Conservation (phyloP, 768 basidiomycete species). For the Pleurotus platypus region DNA sequence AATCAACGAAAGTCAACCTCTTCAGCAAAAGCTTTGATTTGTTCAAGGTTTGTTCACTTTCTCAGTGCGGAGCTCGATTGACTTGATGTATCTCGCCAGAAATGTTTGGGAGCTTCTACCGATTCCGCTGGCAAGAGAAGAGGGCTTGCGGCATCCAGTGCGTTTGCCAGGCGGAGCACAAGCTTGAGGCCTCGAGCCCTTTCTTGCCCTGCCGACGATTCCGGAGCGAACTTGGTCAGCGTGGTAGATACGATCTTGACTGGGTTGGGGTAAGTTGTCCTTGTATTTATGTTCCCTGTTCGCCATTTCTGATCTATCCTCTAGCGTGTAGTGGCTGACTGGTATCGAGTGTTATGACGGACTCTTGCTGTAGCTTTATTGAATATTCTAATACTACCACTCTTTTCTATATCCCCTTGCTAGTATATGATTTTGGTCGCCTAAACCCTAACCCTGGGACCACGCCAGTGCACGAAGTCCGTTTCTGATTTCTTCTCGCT, state of each 20-base stretch:
- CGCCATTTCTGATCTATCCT: too few species aligned
- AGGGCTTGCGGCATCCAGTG: neutral
- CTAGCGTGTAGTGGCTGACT: too few species aligned
- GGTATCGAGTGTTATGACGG: too few species aligned
- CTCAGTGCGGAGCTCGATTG: neutral
- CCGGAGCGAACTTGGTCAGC: neutral
- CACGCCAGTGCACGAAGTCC: too few species aligned
- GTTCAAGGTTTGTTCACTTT: constrained; percentile 26
- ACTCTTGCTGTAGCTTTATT: too few species aligned
- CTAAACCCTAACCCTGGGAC: neutral
- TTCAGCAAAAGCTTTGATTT: constrained; percentile 34
- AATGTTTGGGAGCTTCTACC: neutral
- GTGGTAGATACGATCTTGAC: constrained; percentile 1
- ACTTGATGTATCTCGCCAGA: neutral
- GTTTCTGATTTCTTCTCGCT: neutral
- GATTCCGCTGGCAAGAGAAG: neutral
- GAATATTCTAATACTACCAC: too few species aligned
- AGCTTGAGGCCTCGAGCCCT: neutral
- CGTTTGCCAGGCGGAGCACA: neutral
- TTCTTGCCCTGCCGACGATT: neutral
- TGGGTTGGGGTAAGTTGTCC: neutral
- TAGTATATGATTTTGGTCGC: neutral
- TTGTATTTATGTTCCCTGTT: too few species aligned
- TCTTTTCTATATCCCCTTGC: too few species aligned
- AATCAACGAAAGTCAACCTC: constrained; percentile 24